Conservation (phyloP, 352 stramenopile genomes). For the Pythium guiyangense region DNA sequence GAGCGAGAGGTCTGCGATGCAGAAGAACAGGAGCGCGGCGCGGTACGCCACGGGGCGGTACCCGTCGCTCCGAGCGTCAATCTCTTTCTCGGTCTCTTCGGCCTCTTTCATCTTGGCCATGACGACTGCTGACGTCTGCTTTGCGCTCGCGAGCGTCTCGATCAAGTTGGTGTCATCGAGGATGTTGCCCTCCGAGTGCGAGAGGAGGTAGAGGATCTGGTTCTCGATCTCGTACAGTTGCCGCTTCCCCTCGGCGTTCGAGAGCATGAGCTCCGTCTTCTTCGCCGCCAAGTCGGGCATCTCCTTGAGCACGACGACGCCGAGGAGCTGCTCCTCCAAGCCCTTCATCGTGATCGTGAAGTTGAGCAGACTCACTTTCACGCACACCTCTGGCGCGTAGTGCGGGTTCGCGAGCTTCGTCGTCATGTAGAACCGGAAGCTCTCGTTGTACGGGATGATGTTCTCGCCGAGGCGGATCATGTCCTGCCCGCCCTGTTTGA, state of each 20-base stretch:
- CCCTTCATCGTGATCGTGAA: constrained; percentile 93
- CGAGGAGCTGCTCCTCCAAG: constrained; percentile 88
- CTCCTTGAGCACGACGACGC: constrained; percentile 87
- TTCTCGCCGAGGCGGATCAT: constrained; percentile 92
- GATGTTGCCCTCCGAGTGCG: constrained; percentile 90
- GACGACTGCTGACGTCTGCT: constrained; percentile 68
- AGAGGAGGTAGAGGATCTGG: constrained; percentile 90
- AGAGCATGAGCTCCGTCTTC: constrained; percentile 89
- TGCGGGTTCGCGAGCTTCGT: constrained; percentile 92
- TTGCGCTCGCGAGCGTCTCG: constrained; percentile 82
- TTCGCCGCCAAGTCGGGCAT: constrained; percentile 88
- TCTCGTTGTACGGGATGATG: constrained; percentile 89
- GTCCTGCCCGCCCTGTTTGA: constrained; percentile 90
- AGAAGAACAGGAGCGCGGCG: constrained; percentile 89
- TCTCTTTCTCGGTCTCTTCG: constrained; percentile 89
- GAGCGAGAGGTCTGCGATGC: constrained; percentile 83
- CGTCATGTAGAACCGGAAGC: constrained; percentile 91
- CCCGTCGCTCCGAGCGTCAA: constrained; percentile 79
- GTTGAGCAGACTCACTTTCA: constrained; percentile 91
- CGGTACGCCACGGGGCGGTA: constrained; percentile 89
- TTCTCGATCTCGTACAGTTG: constrained; percentile 91
- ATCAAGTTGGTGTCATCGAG: constrained; percentile 92
- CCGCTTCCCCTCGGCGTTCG: constrained; percentile 84
- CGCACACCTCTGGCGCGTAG: constrained; percentile 87
- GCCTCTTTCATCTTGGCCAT: constrained; percentile 90